Evolutionary conservation across 2,329 filamentous ascomycete species (phyloP).

Genomic region (Paecilomyces fulvus): DNA sequence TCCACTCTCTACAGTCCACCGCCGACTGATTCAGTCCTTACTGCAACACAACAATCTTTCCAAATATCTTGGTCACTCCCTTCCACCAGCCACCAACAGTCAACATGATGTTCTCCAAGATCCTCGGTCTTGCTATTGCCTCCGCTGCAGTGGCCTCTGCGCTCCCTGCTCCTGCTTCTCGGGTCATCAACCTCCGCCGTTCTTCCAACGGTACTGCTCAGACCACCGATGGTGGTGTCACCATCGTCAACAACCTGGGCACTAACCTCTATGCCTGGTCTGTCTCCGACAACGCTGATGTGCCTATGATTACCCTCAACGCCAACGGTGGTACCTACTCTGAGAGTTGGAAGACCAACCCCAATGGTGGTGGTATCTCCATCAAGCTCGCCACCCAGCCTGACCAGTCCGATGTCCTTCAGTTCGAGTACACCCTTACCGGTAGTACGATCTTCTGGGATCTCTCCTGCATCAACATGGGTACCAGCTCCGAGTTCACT

Average conservation of each 20-base stretch:
- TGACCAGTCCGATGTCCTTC: conserved; percentile 28
- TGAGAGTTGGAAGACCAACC: conserved; percentile 26
- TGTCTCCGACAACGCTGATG: conserved; percentile 23
- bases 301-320: conserved; percentile 24
- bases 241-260: conserved; percentile 31
- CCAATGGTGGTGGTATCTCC: conserved; percentile 33
- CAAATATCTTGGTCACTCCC: neutral
- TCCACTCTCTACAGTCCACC: conserved; percentile 1
- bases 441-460: conserved; percentile 30
- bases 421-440: conserved; percentile 33
- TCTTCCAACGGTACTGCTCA: conserved; percentile 14
- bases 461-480: conserved; percentile 31
- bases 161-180: conserved; percentile 20
- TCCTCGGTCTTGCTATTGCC: conserved; percentile 22
- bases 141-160: conserved; percentile 23
- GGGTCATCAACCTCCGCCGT: conserved; percentile 5
- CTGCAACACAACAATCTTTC: conserved; percentile 1
- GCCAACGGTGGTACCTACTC: conserved; percentile 25
- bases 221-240: conserved; percentile 19
- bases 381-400: conserved; percentile 31
- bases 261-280: conserved; percentile 34
- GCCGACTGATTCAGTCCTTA: conserved; percentile 1
- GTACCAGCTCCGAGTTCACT: conserved; percentile 22
- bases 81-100: conserved; percentile 4
- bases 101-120: conserved; percentile 31